phyloP scores from a whole-genome alignment of 2,329 filamentous ascomycete species.

The Colletotrichum theobromicola region DNA sequence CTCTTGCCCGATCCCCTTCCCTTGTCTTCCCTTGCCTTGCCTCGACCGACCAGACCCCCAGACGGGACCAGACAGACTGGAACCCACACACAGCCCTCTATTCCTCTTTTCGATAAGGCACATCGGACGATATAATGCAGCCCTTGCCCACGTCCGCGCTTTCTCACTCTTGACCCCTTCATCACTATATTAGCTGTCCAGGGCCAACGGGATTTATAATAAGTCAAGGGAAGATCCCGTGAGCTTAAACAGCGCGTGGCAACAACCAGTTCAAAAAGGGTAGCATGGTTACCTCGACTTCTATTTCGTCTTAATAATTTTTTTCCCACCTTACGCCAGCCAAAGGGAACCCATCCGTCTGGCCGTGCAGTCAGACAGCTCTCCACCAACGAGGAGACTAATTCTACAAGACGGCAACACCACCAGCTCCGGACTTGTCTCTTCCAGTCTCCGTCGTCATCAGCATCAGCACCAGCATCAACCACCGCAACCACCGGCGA shows the following conservation, averaged over 20 bases:
- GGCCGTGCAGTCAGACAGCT: constrained; percentile 10
- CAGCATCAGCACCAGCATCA: neutral
- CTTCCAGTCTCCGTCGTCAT: neutral
- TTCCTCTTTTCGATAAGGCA: constrained; percentile 39
- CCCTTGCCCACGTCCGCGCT: constrained; percentile 38
- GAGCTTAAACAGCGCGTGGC: constrained; percentile 22
- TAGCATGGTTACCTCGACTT: constrained; percentile 22
- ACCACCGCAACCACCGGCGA: neutral
- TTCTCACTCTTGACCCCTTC: constrained; percentile 34
- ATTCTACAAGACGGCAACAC: constrained; percentile 10
- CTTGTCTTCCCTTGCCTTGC: neutral
- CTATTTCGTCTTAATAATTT: constrained; percentile 21
- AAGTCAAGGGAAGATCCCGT: constrained; percentile 33
- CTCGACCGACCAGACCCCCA: constrained; percentile 4
- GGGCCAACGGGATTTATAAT: constrained; percentile 35
- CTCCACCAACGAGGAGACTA: constrained; percentile 10
- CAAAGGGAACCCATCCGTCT: constrained; percentile 14
- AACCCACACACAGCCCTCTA: constrained; percentile 25
- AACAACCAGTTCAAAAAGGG: constrained; percentile 13
- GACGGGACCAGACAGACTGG: constrained; percentile 4
- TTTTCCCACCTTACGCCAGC: constrained; percentile 11
- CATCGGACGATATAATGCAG: constrained; percentile 55
- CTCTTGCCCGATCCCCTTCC: constrained; percentile 3
- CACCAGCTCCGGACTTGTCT: neutral
- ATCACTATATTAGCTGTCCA: constrained; percentile 38